Evolutionary conservation across 768 basidiomycete genomes (phyloP).

Genomic region (Mycena olivaceomarginata): DNA sequence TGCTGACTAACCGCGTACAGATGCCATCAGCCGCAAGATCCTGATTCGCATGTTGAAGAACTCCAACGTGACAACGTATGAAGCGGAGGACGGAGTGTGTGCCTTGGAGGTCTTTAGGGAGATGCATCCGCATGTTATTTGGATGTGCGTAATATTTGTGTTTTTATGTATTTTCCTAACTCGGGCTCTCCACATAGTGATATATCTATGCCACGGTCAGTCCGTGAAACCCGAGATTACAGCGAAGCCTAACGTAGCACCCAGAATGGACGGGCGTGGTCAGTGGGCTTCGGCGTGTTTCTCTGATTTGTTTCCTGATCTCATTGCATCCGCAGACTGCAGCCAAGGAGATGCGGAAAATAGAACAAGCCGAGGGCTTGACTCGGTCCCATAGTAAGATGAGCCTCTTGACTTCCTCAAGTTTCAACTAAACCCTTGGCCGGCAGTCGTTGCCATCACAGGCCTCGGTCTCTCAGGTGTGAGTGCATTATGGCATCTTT

Average conservation of each 20-base stretch:
- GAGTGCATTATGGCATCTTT: neutral
- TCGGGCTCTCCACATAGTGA: slow-evolving; percentile 3
- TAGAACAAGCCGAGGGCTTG: slow-evolving; percentile 34
- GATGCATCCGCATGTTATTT: slow-evolving; percentile 36
- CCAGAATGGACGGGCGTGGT: slow-evolving; percentile 41
- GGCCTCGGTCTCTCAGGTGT: slow-evolving; percentile 38
- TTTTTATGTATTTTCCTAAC: neutral
- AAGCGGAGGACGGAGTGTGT: slow-evolving; percentile 35
- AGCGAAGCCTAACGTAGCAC: neutral
- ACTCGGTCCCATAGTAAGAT: slow-evolving; percentile 28
- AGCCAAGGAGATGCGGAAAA: slow-evolving; percentile 35
- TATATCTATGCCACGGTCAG: slow-evolving; percentile 42
- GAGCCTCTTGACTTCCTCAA: no score
- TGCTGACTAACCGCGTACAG: slow-evolving; percentile 2
- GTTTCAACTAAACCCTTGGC: neutral
- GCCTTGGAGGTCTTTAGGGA: slow-evolving; percentile 33
- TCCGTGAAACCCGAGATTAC: neutral
- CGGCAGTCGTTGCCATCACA: slow-evolving; percentile 39
- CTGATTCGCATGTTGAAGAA: slow-evolving; percentile 31
- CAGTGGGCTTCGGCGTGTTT: neutral
- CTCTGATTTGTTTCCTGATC: neutral
- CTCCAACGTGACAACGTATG: slow-evolving; percentile 28
- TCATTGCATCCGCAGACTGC: slow-evolving; percentile 23
- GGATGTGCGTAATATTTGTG: slow-evolving; percentile 32
- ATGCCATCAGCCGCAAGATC: slow-evolving; percentile 39